Percentiles rank a stretch among this genome's conserved stretches.
Conservation (phyloP, 2,329 filamentous ascomycete genomes). For the Botrytis fabae region DNA sequence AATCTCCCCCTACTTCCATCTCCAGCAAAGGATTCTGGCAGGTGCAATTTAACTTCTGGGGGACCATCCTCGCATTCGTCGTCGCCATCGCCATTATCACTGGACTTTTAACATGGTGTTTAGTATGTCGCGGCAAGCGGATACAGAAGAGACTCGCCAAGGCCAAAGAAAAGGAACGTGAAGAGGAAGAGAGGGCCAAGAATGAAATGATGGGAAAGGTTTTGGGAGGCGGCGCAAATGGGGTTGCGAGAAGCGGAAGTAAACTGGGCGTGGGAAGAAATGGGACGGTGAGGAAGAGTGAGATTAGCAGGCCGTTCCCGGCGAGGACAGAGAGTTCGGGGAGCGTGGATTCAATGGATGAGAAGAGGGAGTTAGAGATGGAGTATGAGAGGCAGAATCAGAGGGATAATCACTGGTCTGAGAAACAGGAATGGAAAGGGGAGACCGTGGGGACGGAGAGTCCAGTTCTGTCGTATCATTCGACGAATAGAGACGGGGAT, state of each 20-base stretch:
- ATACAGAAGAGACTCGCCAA: background rate
- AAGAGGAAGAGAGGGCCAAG: background rate
- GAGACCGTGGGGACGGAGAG: background rate
- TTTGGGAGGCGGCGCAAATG: background rate
- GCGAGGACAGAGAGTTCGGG: no score
- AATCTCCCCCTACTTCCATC: background rate
- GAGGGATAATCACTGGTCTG: background rate
- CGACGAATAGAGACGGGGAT: background rate
- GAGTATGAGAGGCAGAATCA: background rate
- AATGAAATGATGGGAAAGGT: background rate
- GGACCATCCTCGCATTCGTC: background rate
- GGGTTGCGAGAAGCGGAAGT: background rate
- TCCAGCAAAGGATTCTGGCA: background rate
- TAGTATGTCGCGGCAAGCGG: slow-evolving; percentile 8
- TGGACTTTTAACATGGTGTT: background rate
- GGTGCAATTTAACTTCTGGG: slow-evolving; percentile 17
- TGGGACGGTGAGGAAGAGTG: background rate
- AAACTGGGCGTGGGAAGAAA: background rate
- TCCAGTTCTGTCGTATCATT: background rate
- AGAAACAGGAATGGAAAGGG: background rate
- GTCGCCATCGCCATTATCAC: background rate
- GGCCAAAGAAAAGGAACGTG: background rate
- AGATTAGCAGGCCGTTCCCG: background rate
- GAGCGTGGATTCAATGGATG: background rate
- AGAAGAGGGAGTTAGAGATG: background rate